Percentiles rank a stretch among this genome's conserved stretches.
phyloP scores from a whole-genome alignment of 2,329 filamentous ascomycete genomes.

The Penicillium sp. region DNA sequence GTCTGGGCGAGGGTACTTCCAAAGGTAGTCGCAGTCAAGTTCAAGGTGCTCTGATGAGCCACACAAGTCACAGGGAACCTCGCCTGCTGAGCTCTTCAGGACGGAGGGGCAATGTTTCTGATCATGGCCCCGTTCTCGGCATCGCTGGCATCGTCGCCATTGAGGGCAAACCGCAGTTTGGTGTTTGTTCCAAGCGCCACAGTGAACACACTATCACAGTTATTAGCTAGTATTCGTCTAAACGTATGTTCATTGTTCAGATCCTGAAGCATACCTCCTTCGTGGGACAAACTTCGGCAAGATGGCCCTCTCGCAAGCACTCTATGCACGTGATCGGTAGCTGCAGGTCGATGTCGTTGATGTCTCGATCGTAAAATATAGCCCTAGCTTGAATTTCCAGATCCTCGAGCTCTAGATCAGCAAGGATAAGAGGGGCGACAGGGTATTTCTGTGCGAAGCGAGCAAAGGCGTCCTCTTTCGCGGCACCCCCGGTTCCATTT shows the following conservation, averaged over 20 bases:
- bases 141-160: slow-evolving; percentile 57
- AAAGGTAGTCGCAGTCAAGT: slow-evolving; percentile 63
- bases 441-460: slow-evolving; percentile 42
- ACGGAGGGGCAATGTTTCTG: slow-evolving; percentile 60
- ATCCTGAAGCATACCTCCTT: slow-evolving; percentile 42
- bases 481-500: slow-evolving; percentile 15
- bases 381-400: slow-evolving; percentile 46
- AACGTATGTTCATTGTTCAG: neutral
- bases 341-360: slow-evolving; percentile 46
- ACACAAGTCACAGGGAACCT: slow-evolving; percentile 66
- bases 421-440: slow-evolving; percentile 38
- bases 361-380: slow-evolving; percentile 45
- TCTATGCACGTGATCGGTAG: slow-evolving; percentile 49
- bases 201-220: slow-evolving; percentile 45
- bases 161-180: slow-evolving; percentile 45
- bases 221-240: neutral
- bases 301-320: slow-evolving; percentile 50
- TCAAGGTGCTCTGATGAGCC: slow-evolving; percentile 62
- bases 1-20: slow-evolving; percentile 49
- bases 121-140: slow-evolving; percentile 66
- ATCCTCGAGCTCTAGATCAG: slow-evolving; percentile 45
- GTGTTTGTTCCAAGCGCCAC: slow-evolving; percentile 47
- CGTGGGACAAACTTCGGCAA: slow-evolving; percentile 48
- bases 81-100: slow-evolving; percentile 59
- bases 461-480: slow-evolving; percentile 43